Evolutionary conservation across 352 stramenopile species (phyloP).

Genomic region (Pythium angustatum): DNA sequence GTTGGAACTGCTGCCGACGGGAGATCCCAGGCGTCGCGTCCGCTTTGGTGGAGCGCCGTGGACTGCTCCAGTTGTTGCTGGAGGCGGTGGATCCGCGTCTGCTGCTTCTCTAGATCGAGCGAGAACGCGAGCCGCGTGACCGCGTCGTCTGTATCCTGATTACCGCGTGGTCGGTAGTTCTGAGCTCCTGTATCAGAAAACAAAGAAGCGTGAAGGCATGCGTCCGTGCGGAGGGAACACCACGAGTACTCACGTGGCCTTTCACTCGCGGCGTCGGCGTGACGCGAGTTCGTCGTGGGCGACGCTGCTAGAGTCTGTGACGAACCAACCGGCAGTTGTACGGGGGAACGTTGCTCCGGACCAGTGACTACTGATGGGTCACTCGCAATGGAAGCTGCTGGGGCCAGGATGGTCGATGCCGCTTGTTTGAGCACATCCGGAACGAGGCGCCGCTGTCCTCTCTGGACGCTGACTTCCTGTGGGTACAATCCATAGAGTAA

Average conservation of each 20-base stretch:
- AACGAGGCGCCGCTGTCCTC: background rate
- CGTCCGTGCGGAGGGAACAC: no score
- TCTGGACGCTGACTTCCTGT: slow-evolving; percentile 16
- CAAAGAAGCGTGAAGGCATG: background rate
- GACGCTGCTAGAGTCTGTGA: no score
- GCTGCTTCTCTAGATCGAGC: slow-evolving; percentile 33
- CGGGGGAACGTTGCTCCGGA: no score
- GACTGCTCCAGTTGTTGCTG: slow-evolving; percentile 31
- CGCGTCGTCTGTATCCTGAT: slow-evolving; percentile 23
- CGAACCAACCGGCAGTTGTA: no score
- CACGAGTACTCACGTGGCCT: no score
- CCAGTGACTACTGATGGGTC: no score
- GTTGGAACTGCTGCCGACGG: background rate
- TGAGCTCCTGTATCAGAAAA: background rate
- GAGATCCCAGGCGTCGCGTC: slow-evolving; percentile 2
- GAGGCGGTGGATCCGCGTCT: slow-evolving; percentile 30
- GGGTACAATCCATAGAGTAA: no score
- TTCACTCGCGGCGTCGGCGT: background rate
- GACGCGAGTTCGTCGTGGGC: no score
- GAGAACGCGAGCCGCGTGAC: slow-evolving; percentile 12
- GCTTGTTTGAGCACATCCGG: slow-evolving; percentile 12
- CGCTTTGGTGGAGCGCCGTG: slow-evolving; percentile 2
- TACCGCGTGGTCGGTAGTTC: background rate
- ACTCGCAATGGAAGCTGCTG: no score
- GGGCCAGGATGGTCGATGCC: background rate